Evolutionary conservation across 1,139 yeast genomes (phyloP), one percentile per base, ranked within the genome.

Genomic region (Nakaseomyces nivariensis): DNA sequence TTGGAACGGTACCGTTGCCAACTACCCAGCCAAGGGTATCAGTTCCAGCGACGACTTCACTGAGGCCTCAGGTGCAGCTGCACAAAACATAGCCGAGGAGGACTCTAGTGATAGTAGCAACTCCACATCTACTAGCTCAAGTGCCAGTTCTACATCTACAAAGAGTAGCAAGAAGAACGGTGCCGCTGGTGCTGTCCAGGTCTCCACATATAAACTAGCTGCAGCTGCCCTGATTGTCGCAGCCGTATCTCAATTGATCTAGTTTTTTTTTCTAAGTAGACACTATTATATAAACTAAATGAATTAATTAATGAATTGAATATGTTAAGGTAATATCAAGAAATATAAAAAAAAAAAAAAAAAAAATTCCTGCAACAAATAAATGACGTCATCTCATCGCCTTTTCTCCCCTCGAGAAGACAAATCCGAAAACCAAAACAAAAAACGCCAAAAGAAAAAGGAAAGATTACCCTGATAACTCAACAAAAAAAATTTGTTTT

Each of bases 1-100:
- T 67, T 88, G 95, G 95, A 79, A 82, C 59, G 92, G 90, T 31
- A 56, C 64, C 8, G 49, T 49, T n/a, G 48, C 49, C 22, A 40
- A 42, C 13, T 29, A 38, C 5, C 36, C 51, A 17, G 46, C 41
- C 37, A 43, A 26, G 25, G 48, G 44, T n/a, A 33, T 27, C 31
- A 42, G 37, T 17, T 11, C 36, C 34, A 25, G 41, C 8, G 45
- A 38, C 34, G 34, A 33, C 33, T 44, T 34, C 33, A 17, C 32
- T 6, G 31, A 43, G 6, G 48, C 45, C 25, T 46, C 43, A n/a
- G 41, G 36, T 5, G 24, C 46, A 26, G 49, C 46, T 29, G 37
- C 49, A 6, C 46, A 45, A 22, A 46, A 26, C n/a, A 45, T 45
- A 26, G 46, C 46, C 11, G 38, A 11, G 56, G 52, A 43, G 81